Percentiles rank a stretch among this genome's conserved stretches.
These are phyloP conservation scores for Albugo laibachii DNA, from an alignment of 352 stramenopile species.

Conservation along the genomic window DNA sequence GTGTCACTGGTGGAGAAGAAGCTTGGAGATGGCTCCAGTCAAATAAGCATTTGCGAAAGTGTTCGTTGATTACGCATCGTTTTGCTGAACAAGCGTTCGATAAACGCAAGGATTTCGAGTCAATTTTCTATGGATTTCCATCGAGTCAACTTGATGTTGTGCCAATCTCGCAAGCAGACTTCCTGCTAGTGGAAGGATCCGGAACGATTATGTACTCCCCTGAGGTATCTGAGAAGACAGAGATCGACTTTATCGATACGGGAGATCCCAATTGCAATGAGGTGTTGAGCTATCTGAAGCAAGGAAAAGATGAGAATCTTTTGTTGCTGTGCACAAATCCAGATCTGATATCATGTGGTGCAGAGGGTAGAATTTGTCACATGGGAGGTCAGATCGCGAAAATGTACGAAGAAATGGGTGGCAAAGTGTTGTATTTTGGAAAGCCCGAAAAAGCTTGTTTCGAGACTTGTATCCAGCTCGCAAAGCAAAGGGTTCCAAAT, in stretches of 20 bases:
- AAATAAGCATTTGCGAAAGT: constrained; percentile 11
- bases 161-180: constrained; percentile 18
- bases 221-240: constrained; percentile 11
- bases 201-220: constrained; percentile 25
- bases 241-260: constrained; percentile 23
- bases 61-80: constrained; percentile 21
- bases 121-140: constrained; percentile 23
- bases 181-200: constrained; percentile 33
- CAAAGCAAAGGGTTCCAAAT: background rate
- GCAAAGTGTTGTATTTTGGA: constrained; percentile 55
- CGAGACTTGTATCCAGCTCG: constrained; percentile 26
- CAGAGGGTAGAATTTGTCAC: constrained; percentile 32
- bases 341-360: constrained; percentile 56
- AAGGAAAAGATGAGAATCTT: constrained; percentile 26
- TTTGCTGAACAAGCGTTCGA: constrained; percentile 13
- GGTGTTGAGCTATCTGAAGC: constrained; percentile 23
- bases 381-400: constrained; percentile 67
- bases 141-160: constrained; percentile 16
- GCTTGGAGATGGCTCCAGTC: constrained; percentile 20
- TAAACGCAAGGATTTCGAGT: constrained; percentile 15
- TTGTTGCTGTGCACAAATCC: constrained; percentile 78
- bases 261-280: constrained; percentile 14
- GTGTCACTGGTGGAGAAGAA: constrained; percentile 32
- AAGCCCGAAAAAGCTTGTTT: constrained; percentile 73
- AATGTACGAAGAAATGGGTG: constrained; percentile 56